Percentiles rank a stretch among this genome's conserved stretches.
phyloP scores from a whole-genome alignment of 1,284 basidiomycete genomes.

The Neonothopanus nambi region DNA sequence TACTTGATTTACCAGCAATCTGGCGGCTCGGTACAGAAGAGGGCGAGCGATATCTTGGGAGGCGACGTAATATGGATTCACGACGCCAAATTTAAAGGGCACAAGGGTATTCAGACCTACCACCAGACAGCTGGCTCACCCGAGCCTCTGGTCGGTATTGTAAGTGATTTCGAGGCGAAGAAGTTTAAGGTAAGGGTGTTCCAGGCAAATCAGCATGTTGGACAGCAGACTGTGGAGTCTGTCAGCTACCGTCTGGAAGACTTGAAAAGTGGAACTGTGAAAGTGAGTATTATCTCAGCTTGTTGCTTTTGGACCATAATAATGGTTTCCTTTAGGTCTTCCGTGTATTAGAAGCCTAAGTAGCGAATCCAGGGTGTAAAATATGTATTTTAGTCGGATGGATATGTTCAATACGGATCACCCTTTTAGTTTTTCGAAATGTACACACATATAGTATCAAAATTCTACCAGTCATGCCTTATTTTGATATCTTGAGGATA shows the following conservation, averaged over 20 bases:
- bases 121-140: constrained; percentile 60
- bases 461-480: too few relatives aligned
- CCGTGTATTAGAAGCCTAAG: constrained; percentile 36
- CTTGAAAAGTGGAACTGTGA: constrained; percentile 80
- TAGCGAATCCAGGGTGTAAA: too few relatives aligned
- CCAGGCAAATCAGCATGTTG: constrained; percentile 80
- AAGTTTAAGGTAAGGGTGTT: constrained; percentile 83
- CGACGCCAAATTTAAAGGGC: constrained; percentile 85
- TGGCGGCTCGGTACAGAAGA: constrained; percentile 64
- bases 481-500: too few relatives aligned
- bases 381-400: too few relatives aligned
- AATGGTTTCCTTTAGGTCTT: constrained; percentile 34
- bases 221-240: constrained; percentile 77
- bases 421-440: too few relatives aligned
- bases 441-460: too few relatives aligned
- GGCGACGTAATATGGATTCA: constrained; percentile 81
- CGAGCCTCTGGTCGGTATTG: constrained; percentile 71
- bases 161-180: constrained; percentile 81
- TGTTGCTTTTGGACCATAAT: background rate
- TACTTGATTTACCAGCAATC: constrained; percentile 77
- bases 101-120: constrained; percentile 80
- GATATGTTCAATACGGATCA: too few relatives aligned
- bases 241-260: constrained; percentile 88
- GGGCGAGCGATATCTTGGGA: constrained; percentile 78
- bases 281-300: constrained; percentile 45